Conservation (phyloP, 2,329 filamentous ascomycete species). For the Alternaria sp. region DNA sequence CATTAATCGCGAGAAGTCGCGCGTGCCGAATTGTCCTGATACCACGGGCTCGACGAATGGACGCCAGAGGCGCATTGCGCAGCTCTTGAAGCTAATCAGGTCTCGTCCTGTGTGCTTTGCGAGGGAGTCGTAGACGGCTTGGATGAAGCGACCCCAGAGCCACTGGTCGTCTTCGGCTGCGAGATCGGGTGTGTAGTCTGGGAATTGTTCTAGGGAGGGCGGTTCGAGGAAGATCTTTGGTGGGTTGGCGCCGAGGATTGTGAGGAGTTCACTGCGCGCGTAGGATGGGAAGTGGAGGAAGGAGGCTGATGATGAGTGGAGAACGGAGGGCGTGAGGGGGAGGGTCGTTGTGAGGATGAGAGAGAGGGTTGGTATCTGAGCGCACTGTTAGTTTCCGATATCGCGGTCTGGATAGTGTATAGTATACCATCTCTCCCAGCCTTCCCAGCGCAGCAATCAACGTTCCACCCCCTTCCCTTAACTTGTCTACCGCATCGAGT, state of each 20-base stretch:
- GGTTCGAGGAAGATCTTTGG: constrained; percentile 55
- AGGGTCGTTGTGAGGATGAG: constrained; percentile 78
- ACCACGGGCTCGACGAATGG: constrained; percentile 80
- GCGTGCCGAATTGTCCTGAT: constrained; percentile 73
- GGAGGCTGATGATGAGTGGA: constrained; percentile 73
- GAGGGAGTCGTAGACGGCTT: constrained; percentile 85
- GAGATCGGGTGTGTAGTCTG: constrained; percentile 54
- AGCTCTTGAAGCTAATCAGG: constrained; percentile 72
- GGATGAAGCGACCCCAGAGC: constrained; percentile 81
- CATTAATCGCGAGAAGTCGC: constrained; percentile 85
- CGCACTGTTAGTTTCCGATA: neutral
- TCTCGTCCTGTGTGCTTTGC: constrained; percentile 81
- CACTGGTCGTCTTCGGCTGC: constrained; percentile 67
- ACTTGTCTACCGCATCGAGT: constrained; percentile 84
- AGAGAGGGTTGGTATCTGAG: constrained; percentile 77
- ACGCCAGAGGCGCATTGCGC: constrained; percentile 80
- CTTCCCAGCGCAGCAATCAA: constrained; percentile 81
- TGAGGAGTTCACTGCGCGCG: constrained; percentile 76
- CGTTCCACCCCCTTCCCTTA: constrained; percentile 79
- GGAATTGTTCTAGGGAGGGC: constrained; percentile 48
- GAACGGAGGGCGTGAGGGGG: constrained; percentile 67
- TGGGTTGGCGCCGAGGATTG: constrained; percentile 68
- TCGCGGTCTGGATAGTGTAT: accelerated
- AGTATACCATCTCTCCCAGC: constrained; percentile 74
- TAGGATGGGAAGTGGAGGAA: constrained; percentile 87